phyloP scores from a whole-genome alignment of 1,284 basidiomycete genomes.

The Melampsora abietis-canadensis region DNA sequence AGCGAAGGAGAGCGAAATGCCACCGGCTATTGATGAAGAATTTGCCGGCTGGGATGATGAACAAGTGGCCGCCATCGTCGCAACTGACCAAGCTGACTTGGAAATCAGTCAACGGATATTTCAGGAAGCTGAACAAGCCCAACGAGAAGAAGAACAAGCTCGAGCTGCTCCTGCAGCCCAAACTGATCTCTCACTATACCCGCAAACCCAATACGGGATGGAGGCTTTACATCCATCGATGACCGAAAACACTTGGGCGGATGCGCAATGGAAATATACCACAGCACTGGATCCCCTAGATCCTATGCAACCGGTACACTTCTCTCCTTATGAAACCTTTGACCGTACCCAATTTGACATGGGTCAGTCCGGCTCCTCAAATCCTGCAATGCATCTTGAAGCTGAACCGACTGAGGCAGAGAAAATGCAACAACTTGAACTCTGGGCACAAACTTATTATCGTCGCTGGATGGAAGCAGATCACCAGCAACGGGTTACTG shows the following conservation, averaged over 20 bases:
- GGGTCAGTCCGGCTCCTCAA: not conserved
- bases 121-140: not conserved
- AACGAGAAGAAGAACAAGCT: constrained; percentile 1
- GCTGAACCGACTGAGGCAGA: not conserved
- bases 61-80: not conserved
- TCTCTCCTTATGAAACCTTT: not conserved
- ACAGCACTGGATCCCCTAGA: not conserved
- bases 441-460: not conserved
- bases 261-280: not conserved
- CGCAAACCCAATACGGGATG: not conserved
- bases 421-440: not conserved
- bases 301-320: not conserved
- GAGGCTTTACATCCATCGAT: not conserved
- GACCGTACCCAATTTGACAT: not conserved
- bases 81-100: not conserved
- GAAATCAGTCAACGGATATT: not conserved
- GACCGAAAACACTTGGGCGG: not conserved
- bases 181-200: not conserved
- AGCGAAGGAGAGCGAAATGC: not conserved
- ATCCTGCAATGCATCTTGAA: not conserved
- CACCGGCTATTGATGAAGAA: not conserved
- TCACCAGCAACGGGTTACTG: not conserved
- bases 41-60: not conserved
- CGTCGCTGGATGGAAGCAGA: not conserved
- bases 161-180: not conserved